phyloP scores from a whole-genome alignment of 2,329 filamentous ascomycete species.

The Alternaria sp. region DNA sequence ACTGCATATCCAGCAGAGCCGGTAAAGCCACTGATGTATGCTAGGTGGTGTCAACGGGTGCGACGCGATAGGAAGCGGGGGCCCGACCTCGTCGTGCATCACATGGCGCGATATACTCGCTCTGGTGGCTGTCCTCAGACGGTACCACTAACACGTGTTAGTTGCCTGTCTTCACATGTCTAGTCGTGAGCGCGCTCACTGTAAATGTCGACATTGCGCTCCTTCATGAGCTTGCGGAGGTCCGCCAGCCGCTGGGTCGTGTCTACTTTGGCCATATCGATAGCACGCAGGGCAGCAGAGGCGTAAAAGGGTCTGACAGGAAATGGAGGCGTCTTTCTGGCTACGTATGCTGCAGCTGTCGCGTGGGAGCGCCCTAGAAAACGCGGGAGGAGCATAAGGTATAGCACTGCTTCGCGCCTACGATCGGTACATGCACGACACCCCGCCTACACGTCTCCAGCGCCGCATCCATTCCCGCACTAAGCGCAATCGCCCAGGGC shows the following conservation, averaged over 20 bases:
- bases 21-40: conserved; percentile 91
- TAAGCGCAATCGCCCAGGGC: conserved; percentile 16
- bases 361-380: conserved; percentile 41
- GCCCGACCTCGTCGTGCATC: conserved; percentile 78
- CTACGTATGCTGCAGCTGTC: conserved; percentile 38
- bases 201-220: conserved; percentile 89
- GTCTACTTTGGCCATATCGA: conserved; percentile 79
- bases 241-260: conserved; percentile 78
- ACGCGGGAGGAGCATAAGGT: conserved; percentile 42
- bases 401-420: conserved; percentile 27
- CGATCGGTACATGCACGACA: conserved; percentile 28
- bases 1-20: conserved; percentile 95
- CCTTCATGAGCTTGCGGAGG: conserved; percentile 85
- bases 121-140: conserved; percentile 96
- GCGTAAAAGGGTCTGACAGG: conserved; percentile 41
- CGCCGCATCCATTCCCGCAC: conserved; percentile 8
- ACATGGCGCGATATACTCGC: conserved; percentile 97
- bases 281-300: conserved; percentile 35
- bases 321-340: conserved; percentile 20
- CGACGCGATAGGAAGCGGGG: conserved; percentile 25
- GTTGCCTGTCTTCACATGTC: conserved; percentile 23
- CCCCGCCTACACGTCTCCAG: conserved; percentile 26
- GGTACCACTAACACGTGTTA: conserved; percentile 76
- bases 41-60: conserved; percentile 53
- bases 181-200: conserved; percentile 62